phyloP scores from a whole-genome alignment of 2,329 filamentous ascomycete genomes.

The Colletotrichum sansevieriae region DNA sequence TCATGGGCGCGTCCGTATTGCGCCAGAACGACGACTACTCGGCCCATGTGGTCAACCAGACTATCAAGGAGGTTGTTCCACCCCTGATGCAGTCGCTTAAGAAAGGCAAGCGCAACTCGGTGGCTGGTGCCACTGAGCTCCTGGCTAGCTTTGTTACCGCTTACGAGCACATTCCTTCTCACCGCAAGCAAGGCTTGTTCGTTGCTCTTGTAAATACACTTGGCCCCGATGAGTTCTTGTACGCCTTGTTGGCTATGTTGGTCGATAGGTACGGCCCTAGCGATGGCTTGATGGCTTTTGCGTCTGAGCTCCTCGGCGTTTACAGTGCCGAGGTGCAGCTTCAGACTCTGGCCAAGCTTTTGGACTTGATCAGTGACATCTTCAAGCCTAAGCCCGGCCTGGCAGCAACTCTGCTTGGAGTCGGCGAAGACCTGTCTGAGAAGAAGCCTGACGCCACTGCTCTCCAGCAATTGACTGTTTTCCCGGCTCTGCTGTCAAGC shows the following conservation, averaged over 20 bases:
- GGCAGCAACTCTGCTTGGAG: constrained; percentile 78
- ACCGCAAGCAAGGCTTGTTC: constrained; percentile 86
- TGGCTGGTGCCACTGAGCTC: constrained; percentile 87
- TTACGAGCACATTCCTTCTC: constrained; percentile 93
- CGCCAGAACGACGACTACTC: constrained; percentile 97
- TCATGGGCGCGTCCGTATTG: constrained; percentile 93
- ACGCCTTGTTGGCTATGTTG: constrained; percentile 88
- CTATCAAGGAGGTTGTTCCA: constrained; percentile 93
- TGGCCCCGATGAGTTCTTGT: constrained; percentile 87
- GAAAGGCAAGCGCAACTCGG: constrained; percentile 80
- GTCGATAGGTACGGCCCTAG: constrained; percentile 89
- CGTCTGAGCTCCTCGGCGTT: constrained; percentile 77
- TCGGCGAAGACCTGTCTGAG: constrained; percentile 58
- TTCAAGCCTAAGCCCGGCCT: constrained; percentile 81
- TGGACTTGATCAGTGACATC: constrained; percentile 81
- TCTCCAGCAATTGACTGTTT: constrained; percentile 66
- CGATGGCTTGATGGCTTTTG: constrained; percentile 79
- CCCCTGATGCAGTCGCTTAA: constrained; percentile 88
- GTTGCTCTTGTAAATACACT: constrained; percentile 87
- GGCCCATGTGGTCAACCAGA: constrained; percentile 94
- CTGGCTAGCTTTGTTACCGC: constrained; percentile 96
- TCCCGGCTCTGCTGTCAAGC: constrained; percentile 70
- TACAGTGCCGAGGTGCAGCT: constrained; percentile 84
- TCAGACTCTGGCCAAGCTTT: constrained; percentile 80
- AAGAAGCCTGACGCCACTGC: constrained; percentile 58